A percentile compares a stretch with the other conserved stretches of the same genome.
phyloP scores from a whole-genome alignment of 169 alveolate genomes.

The Plasmodium billcollinsi region DNA sequence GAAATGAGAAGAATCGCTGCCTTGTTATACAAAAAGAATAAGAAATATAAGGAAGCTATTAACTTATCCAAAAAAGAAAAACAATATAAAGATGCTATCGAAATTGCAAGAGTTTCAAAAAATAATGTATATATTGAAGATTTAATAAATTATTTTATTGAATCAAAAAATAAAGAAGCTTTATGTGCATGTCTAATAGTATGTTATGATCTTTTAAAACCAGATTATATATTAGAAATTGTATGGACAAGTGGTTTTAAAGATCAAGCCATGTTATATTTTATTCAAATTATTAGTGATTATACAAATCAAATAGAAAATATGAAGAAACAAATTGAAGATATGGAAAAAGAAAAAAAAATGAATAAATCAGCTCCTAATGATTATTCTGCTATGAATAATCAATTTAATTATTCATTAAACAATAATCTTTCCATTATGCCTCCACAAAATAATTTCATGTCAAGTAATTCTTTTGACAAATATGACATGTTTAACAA shows the following conservation, averaged over 20 bases:
- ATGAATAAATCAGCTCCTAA: slow-evolving; percentile 89
- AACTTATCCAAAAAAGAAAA: slow-evolving; percentile 91
- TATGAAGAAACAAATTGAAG: slow-evolving; percentile 88
- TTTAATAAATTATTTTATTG: slow-evolving; percentile 92
- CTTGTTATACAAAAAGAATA: slow-evolving; percentile 91
- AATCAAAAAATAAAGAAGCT: slow-evolving; percentile 92
- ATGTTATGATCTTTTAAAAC: slow-evolving; percentile 97
- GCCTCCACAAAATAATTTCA: slow-evolving; percentile 68
- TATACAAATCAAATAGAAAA: slow-evolving; percentile 84
- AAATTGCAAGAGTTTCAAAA: slow-evolving; percentile 81
- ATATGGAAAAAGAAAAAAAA: slow-evolving; percentile 87
- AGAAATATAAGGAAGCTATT: slow-evolving; percentile 92
- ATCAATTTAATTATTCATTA: slow-evolving; percentile 55
- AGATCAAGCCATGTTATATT: slow-evolving; percentile 97
- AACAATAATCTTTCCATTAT: slow-evolving; percentile 66
- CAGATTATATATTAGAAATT: slow-evolving; percentile 98
- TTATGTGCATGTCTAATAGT: slow-evolving; percentile 98
- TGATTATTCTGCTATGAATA: slow-evolving; percentile 80
- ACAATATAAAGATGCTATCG: slow-evolving; percentile 82
- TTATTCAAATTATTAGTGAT: slow-evolving; percentile 93
- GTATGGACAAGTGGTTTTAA: slow-evolving; percentile 97
- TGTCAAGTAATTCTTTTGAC: slow-evolving; percentile 35
- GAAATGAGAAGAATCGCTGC: slow-evolving; percentile 99
- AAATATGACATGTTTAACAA: slow-evolving; percentile 75
- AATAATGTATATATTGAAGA: slow-evolving; percentile 92